phyloP scores from a whole-genome alignment of 2,329 filamentous ascomycete species.

The Xylariaceae sp. region DNA sequence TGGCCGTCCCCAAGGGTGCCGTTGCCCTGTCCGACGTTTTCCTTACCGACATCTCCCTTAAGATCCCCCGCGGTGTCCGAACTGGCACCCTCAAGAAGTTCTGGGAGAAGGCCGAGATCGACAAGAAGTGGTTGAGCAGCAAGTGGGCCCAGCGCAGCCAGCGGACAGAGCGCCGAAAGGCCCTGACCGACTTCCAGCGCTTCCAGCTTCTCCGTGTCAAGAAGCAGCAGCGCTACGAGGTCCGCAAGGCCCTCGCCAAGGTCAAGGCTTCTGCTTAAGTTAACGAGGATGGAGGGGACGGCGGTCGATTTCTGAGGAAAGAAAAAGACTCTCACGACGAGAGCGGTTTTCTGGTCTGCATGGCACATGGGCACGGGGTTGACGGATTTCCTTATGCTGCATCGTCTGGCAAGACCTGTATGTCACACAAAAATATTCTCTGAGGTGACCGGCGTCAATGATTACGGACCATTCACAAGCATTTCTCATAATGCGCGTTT shows the following conservation, averaged over 20 bases:
- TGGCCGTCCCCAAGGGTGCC: slow-evolving; percentile 81
- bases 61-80: slow-evolving; percentile 80
- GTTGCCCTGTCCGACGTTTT: slow-evolving; percentile 76
- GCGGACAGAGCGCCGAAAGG: slow-evolving; percentile 79
- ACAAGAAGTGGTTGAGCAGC: slow-evolving; percentile 87
- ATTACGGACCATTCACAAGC: slow-evolving; percentile 55
- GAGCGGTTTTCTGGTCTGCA: slow-evolving; percentile 21
- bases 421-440: slow-evolving; percentile 46
- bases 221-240: slow-evolving; percentile 99
- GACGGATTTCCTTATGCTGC: slow-evolving; percentile 47
- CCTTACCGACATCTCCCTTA: slow-evolving; percentile 83
- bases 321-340: slow-evolving; percentile 37
- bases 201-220: slow-evolving; percentile 99
- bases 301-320: slow-evolving; percentile 19
- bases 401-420: slow-evolving; percentile 56
- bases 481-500: slow-evolving; percentile 10
- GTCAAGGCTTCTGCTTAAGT: slow-evolving; percentile 74
- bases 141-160: slow-evolving; percentile 92
- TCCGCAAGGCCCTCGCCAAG: slow-evolving; percentile 94
- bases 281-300: slow-evolving; percentile 18
- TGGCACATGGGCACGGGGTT: slow-evolving; percentile 49
- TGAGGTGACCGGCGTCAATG: slow-evolving; percentile 58
- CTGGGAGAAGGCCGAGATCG: slow-evolving; percentile 89
- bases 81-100: slow-evolving; percentile 75
- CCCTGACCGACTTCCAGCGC: slow-evolving; percentile 96